These are phyloP conservation scores for Pyrenophora graminea DNA, from an alignment of 2,329 filamentous ascomycete species.

Conservation along the genomic window DNA sequence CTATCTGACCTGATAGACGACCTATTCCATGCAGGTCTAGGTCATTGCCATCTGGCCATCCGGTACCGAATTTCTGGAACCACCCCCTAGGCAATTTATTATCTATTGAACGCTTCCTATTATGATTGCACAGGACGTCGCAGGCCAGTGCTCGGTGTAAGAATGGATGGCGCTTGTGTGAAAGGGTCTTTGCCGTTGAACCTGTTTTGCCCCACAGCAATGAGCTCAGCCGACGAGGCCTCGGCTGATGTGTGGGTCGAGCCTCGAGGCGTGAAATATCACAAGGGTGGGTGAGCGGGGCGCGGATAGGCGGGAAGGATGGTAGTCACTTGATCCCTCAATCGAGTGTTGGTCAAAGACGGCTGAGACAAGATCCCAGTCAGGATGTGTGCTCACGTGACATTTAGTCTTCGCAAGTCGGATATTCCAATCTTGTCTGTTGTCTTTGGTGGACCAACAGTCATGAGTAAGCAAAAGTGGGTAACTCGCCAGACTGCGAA, in stretches of 20 bases:
- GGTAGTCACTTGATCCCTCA: conserved; percentile 31
- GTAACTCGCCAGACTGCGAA: too few species aligned
- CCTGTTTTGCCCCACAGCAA: conserved; percentile 31
- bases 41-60: background rate
- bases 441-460: too few species aligned
- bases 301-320: conserved; percentile 42
- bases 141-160: conserved; percentile 2
- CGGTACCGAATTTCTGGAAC: conserved; percentile 5
- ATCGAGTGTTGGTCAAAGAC: background rate
- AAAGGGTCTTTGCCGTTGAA: conserved; percentile 1
- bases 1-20: too few species aligned
- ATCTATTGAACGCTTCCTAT: background rate
- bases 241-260: conserved; percentile 25
- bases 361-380: too few species aligned
- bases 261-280: conserved; percentile 15
- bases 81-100: background rate
- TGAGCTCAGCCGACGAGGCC: conserved; percentile 31
- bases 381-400: too few species aligned
- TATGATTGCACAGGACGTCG: too few species aligned
- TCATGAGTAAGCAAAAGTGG: too few species aligned
- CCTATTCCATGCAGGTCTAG: too few species aligned
- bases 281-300: conserved; percentile 26
- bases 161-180: background rate
- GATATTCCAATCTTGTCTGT: too few species aligned
- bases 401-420: too few species aligned